Evolutionary conservation across 306 rosid species (phyloP).

Genomic region (Styphnolobium japonicum): DNA sequence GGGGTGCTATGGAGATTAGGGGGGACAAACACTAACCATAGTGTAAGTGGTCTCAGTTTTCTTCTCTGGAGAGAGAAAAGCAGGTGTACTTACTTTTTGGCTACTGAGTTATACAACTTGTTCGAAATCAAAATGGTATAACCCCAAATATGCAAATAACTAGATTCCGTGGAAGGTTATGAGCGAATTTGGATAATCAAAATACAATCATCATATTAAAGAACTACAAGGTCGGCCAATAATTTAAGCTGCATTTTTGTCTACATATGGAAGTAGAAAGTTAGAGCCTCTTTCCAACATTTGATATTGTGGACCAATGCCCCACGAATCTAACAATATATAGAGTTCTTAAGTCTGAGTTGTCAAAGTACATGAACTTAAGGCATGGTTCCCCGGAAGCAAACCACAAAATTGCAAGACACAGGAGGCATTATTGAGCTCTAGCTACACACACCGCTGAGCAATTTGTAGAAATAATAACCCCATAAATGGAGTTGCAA

Average conservation of each 20-base stretch:
- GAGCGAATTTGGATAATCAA: background rate
- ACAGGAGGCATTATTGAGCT: background rate
- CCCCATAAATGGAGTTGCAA: background rate
- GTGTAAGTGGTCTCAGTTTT: background rate
- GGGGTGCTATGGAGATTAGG: too few species aligned
- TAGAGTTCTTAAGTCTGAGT: background rate
- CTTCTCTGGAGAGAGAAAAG: background rate
- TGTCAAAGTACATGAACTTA: conserved; percentile 30
- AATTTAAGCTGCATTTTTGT: conserved; percentile 1
- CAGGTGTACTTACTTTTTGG: background rate
- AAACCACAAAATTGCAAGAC: conserved; percentile 21
- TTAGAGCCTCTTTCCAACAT: background rate
- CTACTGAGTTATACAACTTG: background rate
- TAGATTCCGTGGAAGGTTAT: background rate
- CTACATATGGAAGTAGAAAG: background rate
- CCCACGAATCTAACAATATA: conserved; percentile 16
- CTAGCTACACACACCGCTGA: background rate
- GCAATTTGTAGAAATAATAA: background rate
- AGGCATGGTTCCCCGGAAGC: conserved; percentile 31
- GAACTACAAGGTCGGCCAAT: background rate
- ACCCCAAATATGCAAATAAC: background rate
- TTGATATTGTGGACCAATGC: conserved; percentile 23
- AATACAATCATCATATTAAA: background rate
- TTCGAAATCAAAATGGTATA: background rate
- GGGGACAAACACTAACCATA: too few species aligned